Evolutionary conservation across 192 early-diverging fungal species (phyloP).

Genomic region (Jimgerdemannia lactiflua): DNA sequence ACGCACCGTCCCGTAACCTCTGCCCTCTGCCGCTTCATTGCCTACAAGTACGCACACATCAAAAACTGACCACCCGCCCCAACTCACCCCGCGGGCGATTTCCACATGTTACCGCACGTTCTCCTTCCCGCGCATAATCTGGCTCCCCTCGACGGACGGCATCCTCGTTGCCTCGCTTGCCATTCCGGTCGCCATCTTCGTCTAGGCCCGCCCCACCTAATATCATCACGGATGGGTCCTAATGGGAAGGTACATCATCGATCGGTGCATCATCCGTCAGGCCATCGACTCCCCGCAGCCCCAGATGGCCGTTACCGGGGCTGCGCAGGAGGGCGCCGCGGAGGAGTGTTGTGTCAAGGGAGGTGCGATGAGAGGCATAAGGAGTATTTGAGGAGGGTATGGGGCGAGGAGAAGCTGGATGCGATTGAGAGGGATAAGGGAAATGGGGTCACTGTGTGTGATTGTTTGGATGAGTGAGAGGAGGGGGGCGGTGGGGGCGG

Average conservation of each 20-base stretch:
- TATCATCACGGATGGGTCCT: neutral
- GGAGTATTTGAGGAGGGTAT: neutral
- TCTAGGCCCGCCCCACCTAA: no score
- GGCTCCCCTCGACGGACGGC: neutral
- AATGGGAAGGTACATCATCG: neutral
- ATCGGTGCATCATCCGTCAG: neutral
- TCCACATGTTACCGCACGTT: neutral
- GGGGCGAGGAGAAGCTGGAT: neutral
- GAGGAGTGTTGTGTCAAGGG: neutral
- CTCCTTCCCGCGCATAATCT: neutral
- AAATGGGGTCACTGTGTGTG: neutral
- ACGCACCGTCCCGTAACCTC: neutral
- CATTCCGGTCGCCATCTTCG: no score
- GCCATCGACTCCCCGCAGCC: neutral
- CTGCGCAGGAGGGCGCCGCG: no score
- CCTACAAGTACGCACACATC: neutral
- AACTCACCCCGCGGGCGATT: neutral
- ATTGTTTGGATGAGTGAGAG: neutral
- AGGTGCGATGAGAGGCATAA: neutral
- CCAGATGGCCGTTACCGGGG: no score
- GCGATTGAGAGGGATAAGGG: neutral
- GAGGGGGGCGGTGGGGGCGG: neutral
- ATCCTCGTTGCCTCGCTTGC: neutral
- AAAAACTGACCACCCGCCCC: neutral
- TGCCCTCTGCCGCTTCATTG: neutral